Evolutionary conservation across 306 rosid genomes (phyloP).

Genomic region (Carpinus viminea): DNA sequence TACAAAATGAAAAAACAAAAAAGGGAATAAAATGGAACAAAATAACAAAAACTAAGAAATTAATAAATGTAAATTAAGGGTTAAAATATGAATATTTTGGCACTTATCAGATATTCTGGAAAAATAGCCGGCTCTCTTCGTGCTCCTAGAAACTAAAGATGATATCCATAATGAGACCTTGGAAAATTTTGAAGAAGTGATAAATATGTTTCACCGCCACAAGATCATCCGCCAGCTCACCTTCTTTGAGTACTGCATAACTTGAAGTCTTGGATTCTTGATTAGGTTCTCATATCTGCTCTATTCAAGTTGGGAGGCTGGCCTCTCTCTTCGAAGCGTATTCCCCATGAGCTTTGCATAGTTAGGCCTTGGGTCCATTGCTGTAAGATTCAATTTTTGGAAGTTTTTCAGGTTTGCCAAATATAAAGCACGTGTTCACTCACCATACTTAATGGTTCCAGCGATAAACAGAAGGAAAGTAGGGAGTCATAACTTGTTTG

Average conservation of each 20-base stretch:
- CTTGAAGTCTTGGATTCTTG: background rate
- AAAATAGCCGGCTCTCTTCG: conserved; percentile 21
- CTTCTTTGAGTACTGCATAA: too few relatives aligned
- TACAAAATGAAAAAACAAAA: too few relatives aligned
- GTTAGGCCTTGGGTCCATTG: conserved; percentile 31
- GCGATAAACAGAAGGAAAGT: conserved; percentile 26
- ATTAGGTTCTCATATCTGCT: background rate
- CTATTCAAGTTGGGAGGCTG: conserved; percentile 16
- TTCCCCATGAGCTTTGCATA: conserved; percentile 41
- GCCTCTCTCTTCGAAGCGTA: background rate
- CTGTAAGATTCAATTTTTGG: conserved; percentile 18
- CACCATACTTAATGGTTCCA: conserved; percentile 38
- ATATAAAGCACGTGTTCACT: conserved; percentile 32
- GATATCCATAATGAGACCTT: conserved; percentile 36
- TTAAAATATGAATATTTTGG: too few relatives aligned
- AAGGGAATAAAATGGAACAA: too few relatives aligned
- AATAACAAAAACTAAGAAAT: too few relatives aligned
- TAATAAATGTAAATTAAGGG: too few relatives aligned
- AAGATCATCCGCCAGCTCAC: background rate
- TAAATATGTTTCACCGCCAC: conserved; percentile 19
- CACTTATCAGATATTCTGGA: too few relatives aligned
- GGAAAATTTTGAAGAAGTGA: conserved; percentile 20
- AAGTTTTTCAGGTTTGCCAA: conserved; percentile 29
- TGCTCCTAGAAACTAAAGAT: conserved; percentile 27
- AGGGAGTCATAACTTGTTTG: conserved; percentile 12